Conservation (phyloP, 257 asterid genomes). For the Penstemon eatonii region DNA sequence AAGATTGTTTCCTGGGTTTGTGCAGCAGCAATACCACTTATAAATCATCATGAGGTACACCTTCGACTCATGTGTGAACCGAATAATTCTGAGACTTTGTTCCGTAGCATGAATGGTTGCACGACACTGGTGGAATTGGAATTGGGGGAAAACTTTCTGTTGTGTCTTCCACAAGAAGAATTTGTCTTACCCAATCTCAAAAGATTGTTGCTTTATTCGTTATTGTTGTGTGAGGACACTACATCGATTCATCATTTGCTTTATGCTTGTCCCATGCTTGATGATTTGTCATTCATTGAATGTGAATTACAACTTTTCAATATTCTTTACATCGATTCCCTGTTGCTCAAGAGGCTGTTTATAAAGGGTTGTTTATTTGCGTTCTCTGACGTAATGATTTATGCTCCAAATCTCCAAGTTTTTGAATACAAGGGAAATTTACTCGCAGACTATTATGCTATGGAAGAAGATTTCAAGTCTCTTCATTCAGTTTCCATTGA, state of each 20-base stretch:
- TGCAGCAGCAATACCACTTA: too few species aligned
- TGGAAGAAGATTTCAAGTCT: background rate
- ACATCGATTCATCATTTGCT: background rate
- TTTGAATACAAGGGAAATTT: too few species aligned
- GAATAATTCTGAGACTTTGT: background rate
- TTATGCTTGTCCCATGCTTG: background rate
- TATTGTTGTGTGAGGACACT: background rate
- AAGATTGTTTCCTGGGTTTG: too few species aligned
- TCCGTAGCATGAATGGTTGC: background rate
- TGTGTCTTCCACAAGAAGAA: background rate
- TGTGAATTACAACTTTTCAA: background rate
- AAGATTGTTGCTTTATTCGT: background rate
- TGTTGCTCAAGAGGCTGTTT: background rate
- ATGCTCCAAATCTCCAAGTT: background rate
- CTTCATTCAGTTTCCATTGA: background rate
- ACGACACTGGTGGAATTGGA: background rate
- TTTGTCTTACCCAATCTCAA: background rate
- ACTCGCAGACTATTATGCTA: background rate
- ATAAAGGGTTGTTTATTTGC: background rate
- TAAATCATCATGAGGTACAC: too few species aligned
- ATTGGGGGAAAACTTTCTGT: background rate
- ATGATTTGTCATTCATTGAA: background rate
- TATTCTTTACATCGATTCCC: background rate
- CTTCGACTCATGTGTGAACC: too few species aligned
- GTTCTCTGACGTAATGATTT: background rate